Evolutionary conservation across 2,329 filamentous ascomycete species (phyloP), one percentile per base, ranked within the genome.

Genomic region (Fusarium sp.): DNA sequence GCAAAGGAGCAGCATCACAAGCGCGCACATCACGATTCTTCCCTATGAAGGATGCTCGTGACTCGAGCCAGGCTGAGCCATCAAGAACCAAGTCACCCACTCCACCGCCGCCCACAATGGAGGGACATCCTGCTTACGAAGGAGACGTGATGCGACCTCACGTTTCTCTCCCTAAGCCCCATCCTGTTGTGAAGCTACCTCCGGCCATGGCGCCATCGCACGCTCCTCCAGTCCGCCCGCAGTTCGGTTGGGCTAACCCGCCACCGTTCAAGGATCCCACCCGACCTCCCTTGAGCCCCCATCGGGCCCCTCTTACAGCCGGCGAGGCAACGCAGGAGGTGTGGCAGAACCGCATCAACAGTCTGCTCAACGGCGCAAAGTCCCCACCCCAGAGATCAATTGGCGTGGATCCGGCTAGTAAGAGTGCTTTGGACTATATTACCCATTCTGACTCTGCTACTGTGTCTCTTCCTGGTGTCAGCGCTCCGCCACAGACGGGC

Each of bases 291-390:
- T 59, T 74, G 31, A 74, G 71, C 36, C 68, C 78, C 31, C 70
- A 78, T 16, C 74, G 74, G 25, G 70, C 65, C 7, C 74, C 79
- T 8, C 63, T 69, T 9, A 73, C 75, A 52, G 75, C 77, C 27
- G 79, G 79, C 18, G 85, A 86, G 59, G 83, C 84, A 9, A 80
- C 81, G 68, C 76, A 84, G 71, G 79, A 80, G 62, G 88, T 88
- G 64, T 96, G 95, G 95, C 95, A 97, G 81, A 92, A 93, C 77
- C 91, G 91, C 78, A 95, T 98, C 81, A 95, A 97, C 81, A 92
- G 89, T 54, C 87, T 97, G 52, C 88, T 98, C 38, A 90, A 91
- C 75, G 90, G 91, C n/a, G 85, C 86, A 42, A 95, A 93, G 80
- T 87, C 90, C 9, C 84, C 88, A 22, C 86, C 86, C 16, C 86